Base-by-base conservation (phyloP, 371 early-diverging fungal genomes). In the Mortierella sp. region DNA sequence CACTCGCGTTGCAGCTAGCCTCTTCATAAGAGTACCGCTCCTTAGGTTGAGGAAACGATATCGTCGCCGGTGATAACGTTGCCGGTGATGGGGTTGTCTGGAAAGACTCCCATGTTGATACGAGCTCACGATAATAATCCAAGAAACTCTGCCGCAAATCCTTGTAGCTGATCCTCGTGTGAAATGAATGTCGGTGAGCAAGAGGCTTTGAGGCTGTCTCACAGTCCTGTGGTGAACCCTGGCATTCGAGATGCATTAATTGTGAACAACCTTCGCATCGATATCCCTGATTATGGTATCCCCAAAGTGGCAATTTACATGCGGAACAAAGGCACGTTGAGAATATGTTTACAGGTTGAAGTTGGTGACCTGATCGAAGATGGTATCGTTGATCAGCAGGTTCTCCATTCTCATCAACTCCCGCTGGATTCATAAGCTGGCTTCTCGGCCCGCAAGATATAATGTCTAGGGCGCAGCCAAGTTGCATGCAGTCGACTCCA, bases 241-340 rank as follows among this genome's bases (percentile, higher is more conserved):
- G 52, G 65, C 91, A 91, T 19, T 83, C 76, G 11, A 81, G 62
- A 66, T 91, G 91, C 60, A 89, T 77, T 69, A 91, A 84, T 21
- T 87, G 87, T 41, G 82, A 76, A 41, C 91, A 91, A 5, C 68
- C 82, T 5, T 72, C 75, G 66, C 91, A 91, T 0, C 84, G 83
- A 63, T 89, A 91, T 0, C 84, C 88, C 64, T 91, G 91, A 36
- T 86, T 82, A 8, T 85, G 86, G 7, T 87, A 76, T 16, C 90
- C 91, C 89, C 91, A 91, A 3, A 91, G 65, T 3, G 91, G 91
- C 36, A 84, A 59, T 40, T 80, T 79, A 62, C 91, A 91, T 15
- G 83, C 84, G 0, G 83, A 77, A 52, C 91, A 91, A 0, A 88
- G 83, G n/a, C 86, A 78, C 2, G 89, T 64, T 1, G 91, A 89